Evolutionary conservation across 495 filamentous ascomycete species (phyloP), one percentile per base, ranked within the genome.

Genomic region (Articulospora tetracladia): DNA sequence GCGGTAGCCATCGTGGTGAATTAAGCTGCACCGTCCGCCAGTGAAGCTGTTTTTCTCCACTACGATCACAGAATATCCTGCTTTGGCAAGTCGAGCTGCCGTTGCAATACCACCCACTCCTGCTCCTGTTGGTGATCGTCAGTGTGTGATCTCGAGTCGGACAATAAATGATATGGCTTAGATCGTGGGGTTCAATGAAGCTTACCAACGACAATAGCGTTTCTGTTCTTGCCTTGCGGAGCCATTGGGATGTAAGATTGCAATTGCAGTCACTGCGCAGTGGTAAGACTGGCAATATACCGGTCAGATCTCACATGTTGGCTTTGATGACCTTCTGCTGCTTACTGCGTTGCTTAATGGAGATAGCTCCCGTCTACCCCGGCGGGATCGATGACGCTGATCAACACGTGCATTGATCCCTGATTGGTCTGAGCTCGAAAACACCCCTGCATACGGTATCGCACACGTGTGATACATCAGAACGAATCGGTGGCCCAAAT

Each of bases 1-100:
- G 23, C 86, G 80, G 64, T 83, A 83, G 27, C 79, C 83, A 54
- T 79, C 70, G 56, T 79, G 71, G 24, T 73, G 67, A 47, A 88
- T 72, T 25, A 89, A 66, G 25, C 78, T 83, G 68, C 86, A 90
- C 41, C 86, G 71, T 0, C 86, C 86, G 44, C 86, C 86, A 0
- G 83, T 82, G 69, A 85, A 87, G 25, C 67, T 68, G 68, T 90
- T 87, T 74, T 88, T 88, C 67, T 90, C 86, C 11, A 88, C 66
- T 10, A 90, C 83, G 0, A 84, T 87, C 12, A 90, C 86, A 19
- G 74, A 60, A 60, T 86, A 80, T 13, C 86, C 86, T 20, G 83
- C 79, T 63, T 83, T 81, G n/a, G 85, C 82, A 6, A 90, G 77
- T 32, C 85, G 81, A 10, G 86, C 86, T 44, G 86, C 85, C 26